Evolutionary conservation across 176 grass and related monocot species (phyloP), one percentile per base, ranked within the genome.

Genomic region (Cenchrus purpureus): DNA sequence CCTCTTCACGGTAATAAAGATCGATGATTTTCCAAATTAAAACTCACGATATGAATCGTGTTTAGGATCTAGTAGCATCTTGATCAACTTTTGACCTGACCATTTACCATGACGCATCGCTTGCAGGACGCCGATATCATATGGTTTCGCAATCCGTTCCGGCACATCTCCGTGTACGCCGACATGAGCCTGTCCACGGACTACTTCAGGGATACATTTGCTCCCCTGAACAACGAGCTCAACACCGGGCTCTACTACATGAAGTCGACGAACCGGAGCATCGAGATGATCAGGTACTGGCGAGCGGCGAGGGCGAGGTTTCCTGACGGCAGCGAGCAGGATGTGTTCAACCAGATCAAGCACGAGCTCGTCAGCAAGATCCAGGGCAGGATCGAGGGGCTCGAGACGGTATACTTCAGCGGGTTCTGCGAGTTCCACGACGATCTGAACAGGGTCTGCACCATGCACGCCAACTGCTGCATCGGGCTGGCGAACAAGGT

Each of bases 381-480:
- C 1, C 40, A 68, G 12, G 56, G 78, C 7, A 79, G 40, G 53
- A 76, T 94, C 28, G 77, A 74, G 79, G 80, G 77, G 32, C 42
- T 94, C 16, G 81, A 89, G 29, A 89, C 87, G 13, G 72, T 53
- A 1, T 76, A 85, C 14, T 78, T 85, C 45, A 73, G 84, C 10
- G 86, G 92, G 1, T 84, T 94, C 57, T 94, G 92, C 37, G 56
- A 91, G 49, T 76, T 46, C 37, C 60, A 45, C 56, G 22, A 57
- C 6, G 79, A 90, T 32, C 31, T 86, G 2, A 79, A 53, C 34
- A 76, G 20, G 62, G 34, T 88, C 25, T 91, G 70, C 65, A 97
- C 91, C 7, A 64, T 97, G 76, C 94, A 97, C 22, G 89, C 84
- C 29, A 86, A 89, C 49, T 97, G 94, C 57, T 91, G 88, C 20